Evolutionary conservation across 495 filamentous ascomycete species (phyloP), one percentile per base, ranked within the genome.

Genomic region (Aspergillus heteromorphus): DNA sequence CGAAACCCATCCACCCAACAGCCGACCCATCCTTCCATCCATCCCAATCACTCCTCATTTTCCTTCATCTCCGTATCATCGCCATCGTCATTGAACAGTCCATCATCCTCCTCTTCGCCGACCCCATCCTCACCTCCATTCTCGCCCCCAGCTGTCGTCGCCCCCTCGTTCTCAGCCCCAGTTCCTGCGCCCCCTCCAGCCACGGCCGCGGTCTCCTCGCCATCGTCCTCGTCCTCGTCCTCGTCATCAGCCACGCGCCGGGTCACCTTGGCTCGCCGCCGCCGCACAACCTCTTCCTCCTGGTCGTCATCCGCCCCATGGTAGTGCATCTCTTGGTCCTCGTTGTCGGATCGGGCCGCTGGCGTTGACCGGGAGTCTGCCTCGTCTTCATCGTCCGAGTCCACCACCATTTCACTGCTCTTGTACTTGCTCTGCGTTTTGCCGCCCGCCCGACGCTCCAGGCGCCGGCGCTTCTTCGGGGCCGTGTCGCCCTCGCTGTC

Each of bases 361-460:
- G 61, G 57, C 6, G 62, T 64, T 27, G 29, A 63, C 40, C 45
- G 40, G 17, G 40, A 18, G 13, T 27, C 56, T 1, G 30, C 59
- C 16, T 64, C 71, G 9, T 73, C 81, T 25, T 78, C 81, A 40
- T 78, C 76, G 51, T 87, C 86, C 51, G 84, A 87, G 49, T 91
- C 87, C 31, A 88, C 85, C 23, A 95, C 84, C 53, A 87, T 79
- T 67, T 95, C 90, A 34, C 75, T 84, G 50, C 83, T 87, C 78
- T 95, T 95, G 70, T 80, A 93, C 62, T 92, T 91, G 53, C 69
- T 50, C 57, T 79, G 78, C 58, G 80, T 78, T 59, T 80, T 82
- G 5, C 79, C 80, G 31, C 84, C 77, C 58, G 80, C 79, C 59
- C 83, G 72, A 34, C 73, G 70, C 54, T 75, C 75, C 45, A 78